Conservation (phyloP, 768 basidiomycete genomes). For the Scleroderma bovista region DNA sequence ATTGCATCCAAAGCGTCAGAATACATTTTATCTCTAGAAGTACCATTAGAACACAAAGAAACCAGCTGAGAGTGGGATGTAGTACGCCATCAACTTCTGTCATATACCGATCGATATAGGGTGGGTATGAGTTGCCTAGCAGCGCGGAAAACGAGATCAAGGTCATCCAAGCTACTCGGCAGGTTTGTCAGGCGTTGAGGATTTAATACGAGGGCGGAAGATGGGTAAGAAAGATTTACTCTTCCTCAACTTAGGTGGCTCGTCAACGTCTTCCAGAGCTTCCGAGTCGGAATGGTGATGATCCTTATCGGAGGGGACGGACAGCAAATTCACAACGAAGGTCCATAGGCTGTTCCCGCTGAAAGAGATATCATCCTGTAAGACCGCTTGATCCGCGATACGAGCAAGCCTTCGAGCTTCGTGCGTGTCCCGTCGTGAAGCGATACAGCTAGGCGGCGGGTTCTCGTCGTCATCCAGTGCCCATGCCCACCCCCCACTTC, state of each 20-base stretch:
- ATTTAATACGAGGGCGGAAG: slow-evolving; percentile 13
- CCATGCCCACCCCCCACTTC: slow-evolving; percentile 81
- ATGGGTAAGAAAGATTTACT: slow-evolving; percentile 24
- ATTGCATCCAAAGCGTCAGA: too few relatives aligned
- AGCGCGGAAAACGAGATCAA: neutral
- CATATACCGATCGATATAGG: too few relatives aligned
- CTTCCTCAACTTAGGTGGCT: slow-evolving; percentile 9
- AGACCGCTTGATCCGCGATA: slow-evolving; percentile 62
- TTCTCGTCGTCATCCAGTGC: slow-evolving; percentile 71
- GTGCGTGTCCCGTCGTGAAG: slow-evolving; percentile 79
- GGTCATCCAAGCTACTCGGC: neutral
- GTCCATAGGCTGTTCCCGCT: slow-evolving; percentile 74
- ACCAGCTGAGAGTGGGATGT: too few relatives aligned
- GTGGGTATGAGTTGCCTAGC: too few relatives aligned
- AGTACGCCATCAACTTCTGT: too few relatives aligned
- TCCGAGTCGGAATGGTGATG: slow-evolving; percentile 19
- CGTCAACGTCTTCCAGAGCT: neutral
- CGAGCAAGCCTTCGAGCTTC: slow-evolving; percentile 71
- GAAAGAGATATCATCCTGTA: slow-evolving; percentile 51
- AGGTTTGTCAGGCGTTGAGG: neutral
- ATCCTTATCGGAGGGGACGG: slow-evolving; percentile 43
- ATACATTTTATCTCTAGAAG: too few relatives aligned
- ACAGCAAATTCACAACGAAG: slow-evolving; percentile 58
- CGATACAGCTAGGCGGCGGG: slow-evolving; percentile 90
- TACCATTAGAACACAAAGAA: too few relatives aligned